Evolutionary conservation across 2,329 filamentous ascomycete species (phyloP).

Genomic region (Colletotrichum sp.): DNA sequence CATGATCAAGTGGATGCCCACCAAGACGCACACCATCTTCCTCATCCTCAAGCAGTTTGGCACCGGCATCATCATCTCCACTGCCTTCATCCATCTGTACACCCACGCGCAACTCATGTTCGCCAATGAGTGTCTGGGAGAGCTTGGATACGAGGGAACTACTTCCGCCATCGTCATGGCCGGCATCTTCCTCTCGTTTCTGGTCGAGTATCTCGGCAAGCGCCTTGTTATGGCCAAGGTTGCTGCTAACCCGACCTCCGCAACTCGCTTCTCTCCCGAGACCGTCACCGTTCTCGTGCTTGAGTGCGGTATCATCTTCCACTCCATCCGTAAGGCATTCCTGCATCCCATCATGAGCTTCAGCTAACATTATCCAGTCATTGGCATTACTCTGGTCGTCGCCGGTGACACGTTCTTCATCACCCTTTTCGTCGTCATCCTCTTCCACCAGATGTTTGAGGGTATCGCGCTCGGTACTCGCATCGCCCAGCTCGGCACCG

Average conservation of each 20-base stretch:
- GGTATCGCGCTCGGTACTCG: conserved; percentile 75
- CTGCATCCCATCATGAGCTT: background rate
- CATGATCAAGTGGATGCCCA: conserved; percentile 60
- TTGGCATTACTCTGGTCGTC: conserved; percentile 68
- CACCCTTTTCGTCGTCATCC: conserved; percentile 69
- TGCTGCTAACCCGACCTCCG: conserved; percentile 24
- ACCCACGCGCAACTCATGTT: conserved; percentile 80
- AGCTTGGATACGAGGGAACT: conserved; percentile 70
- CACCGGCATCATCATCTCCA: conserved; percentile 75
- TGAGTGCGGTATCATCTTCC: conserved; percentile 77
- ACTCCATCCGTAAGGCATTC: conserved; percentile 64
- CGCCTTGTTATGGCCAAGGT: conserved; percentile 52
- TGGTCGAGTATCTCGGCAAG: conserved; percentile 71
- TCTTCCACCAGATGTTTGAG: conserved; percentile 83
- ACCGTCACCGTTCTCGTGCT: conserved; percentile 71
- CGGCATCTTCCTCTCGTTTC: conserved; percentile 74
- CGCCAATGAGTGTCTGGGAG: conserved; percentile 69
- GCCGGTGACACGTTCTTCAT: conserved; percentile 60
- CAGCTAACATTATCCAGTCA: conserved; percentile 46
- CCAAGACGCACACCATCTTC: conserved; percentile 55
- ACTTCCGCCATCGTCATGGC: conserved; percentile 76
- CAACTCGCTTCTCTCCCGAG: conserved; percentile 40
- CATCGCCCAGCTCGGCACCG: conserved; percentile 63
- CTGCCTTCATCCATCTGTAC: conserved; percentile 74
- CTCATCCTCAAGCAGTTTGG: conserved; percentile 75